These are phyloP conservation scores for Ogataea pini DNA, from an alignment of 805 yeast species.

Conservation along the genomic window DNA sequence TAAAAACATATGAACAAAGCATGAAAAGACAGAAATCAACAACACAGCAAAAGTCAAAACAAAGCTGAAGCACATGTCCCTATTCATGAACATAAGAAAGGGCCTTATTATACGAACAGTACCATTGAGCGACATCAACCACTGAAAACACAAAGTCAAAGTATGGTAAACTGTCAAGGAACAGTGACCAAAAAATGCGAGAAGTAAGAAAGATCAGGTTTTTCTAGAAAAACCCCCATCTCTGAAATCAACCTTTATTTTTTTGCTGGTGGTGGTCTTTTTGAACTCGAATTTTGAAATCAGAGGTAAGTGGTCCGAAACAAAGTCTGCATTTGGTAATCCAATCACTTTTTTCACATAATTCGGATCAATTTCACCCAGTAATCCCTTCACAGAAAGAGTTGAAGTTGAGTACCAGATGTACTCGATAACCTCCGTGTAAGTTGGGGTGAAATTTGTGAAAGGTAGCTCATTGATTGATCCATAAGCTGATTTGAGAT, in stretches of 20 bases:
- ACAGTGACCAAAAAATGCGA: constrained; percentile 1
- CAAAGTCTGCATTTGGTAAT: constrained; percentile 89
- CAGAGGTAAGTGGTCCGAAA: constrained; percentile 93
- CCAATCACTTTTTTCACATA: constrained; percentile 81
- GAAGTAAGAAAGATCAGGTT: constrained; percentile 20
- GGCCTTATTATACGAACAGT: background rate
- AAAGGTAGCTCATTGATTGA: constrained; percentile 87
- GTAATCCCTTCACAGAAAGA: constrained; percentile 79
- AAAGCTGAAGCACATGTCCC: constrained; percentile 6
- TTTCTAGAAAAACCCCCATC: constrained; percentile 32
- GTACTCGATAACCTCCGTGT: constrained; percentile 92
- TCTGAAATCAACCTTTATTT: constrained; percentile 32
- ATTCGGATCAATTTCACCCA: constrained; percentile 80
- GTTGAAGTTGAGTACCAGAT: constrained; percentile 88
- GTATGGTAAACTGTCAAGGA: background rate
- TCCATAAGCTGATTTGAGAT: constrained; percentile 82
- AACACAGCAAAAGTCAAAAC: constrained; percentile 2
- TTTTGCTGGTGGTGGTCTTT: constrained; percentile 36
- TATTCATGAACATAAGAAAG: background rate
- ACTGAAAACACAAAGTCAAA: background rate
- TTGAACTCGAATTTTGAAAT: constrained; percentile 75
- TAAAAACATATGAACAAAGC: constrained; percentile 3
- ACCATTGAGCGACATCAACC: constrained; percentile 2
- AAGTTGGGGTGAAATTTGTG: constrained; percentile 91
- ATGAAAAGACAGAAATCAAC: constrained; percentile 5